A percentile compares a stretch with the other conserved stretches of the same genome.
These are phyloP conservation scores for Talaromyces ruber DNA, from an alignment of 495 filamentous ascomycete genomes.

Conservation along the genomic window DNA sequence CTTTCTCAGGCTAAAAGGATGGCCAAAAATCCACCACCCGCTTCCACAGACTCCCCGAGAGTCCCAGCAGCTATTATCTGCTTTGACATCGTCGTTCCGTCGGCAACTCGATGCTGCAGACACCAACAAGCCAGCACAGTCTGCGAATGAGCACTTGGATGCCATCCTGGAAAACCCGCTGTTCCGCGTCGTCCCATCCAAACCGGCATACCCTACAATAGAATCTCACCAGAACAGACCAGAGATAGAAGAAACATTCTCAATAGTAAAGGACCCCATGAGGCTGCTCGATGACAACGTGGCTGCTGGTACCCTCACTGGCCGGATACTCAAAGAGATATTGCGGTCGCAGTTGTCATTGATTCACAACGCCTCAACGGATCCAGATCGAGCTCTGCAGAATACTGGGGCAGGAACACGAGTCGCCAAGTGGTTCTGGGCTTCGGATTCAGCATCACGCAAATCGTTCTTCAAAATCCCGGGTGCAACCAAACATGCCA, in stretches of 20 bases:
- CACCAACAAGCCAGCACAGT: slow-evolving; percentile 23
- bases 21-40: slow-evolving; percentile 60
- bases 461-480: slow-evolving; percentile 19
- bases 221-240: not conserved
- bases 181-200: slow-evolving; percentile 28
- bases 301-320: slow-evolving; percentile 27
- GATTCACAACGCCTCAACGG: slow-evolving; percentile 10
- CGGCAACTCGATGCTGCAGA: slow-evolving; percentile 51
- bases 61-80: slow-evolving; percentile 57
- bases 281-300: slow-evolving; percentile 30
- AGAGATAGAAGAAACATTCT: slow-evolving; percentile 4
- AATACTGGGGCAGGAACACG: slow-evolving; percentile 24
- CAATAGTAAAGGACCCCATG: slow-evolving; percentile 27
- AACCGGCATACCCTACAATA: slow-evolving; percentile 3
- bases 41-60: slow-evolving; percentile 56
- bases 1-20: slow-evolving; percentile 42
- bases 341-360: slow-evolving; percentile 20
- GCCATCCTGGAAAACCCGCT: slow-evolving; percentile 67
- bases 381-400: slow-evolving; percentile 21
- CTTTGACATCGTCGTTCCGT: slow-evolving; percentile 70
- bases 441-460: slow-evolving; percentile 22
- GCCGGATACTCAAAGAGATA: slow-evolving; percentile 4
- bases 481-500: slow-evolving; percentile 9
- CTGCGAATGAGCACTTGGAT: slow-evolving; percentile 48
- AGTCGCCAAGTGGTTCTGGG: slow-evolving; percentile 32